These are phyloP conservation scores for Erysimum pusillum DNA, from an alignment of 441 rosid species.

Conservation along the genomic window DNA sequence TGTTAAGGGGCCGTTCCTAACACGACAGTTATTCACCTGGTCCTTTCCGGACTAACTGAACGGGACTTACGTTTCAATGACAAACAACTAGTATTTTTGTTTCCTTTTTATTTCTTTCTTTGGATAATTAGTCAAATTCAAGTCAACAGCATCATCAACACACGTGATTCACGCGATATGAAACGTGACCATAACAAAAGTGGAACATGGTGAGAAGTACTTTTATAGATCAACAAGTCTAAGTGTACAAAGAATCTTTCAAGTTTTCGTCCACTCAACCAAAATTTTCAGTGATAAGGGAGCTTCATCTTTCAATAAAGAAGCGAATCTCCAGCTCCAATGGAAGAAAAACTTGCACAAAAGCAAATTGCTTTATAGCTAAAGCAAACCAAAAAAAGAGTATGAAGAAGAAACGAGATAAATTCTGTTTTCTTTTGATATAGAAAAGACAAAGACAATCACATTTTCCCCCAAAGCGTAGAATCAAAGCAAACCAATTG, in stretches of 20 bases:
- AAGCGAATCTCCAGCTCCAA: constrained; percentile 47
- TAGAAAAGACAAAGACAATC: constrained; percentile 32
- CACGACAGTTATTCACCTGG: no score
- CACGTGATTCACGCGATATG: constrained; percentile 39
- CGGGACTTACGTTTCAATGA: no score
- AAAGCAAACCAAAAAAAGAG: constrained; percentile 13
- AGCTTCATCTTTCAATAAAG: constrained; percentile 44
- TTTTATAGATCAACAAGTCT: constrained; percentile 28
- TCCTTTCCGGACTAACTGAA: no score
- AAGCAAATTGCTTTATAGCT: constrained; percentile 23
- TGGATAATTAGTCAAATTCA: no score
- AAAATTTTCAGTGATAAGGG: constrained; percentile 22
- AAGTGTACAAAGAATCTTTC: constrained; percentile 18
- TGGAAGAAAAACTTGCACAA: constrained; percentile 49
- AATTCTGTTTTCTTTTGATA: constrained; percentile 24
- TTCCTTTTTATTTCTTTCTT: no score
- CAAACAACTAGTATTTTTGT: no score
- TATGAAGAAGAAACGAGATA: constrained; percentile 43
- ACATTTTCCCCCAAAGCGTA: constrained; percentile 45
- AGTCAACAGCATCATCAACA: constrained; percentile 9
- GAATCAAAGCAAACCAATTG: constrained; percentile 46
- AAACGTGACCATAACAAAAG: constrained; percentile 43
- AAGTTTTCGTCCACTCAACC: constrained; percentile 38
- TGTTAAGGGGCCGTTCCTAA: no score
- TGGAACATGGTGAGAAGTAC: constrained; percentile 25